A percentile compares a stretch with the other conserved stretches of the same genome.
These are phyloP conservation scores for Boletus rufocinnamomeus DNA, from an alignment of 768 basidiomycete genomes.

Conservation along the genomic window DNA sequence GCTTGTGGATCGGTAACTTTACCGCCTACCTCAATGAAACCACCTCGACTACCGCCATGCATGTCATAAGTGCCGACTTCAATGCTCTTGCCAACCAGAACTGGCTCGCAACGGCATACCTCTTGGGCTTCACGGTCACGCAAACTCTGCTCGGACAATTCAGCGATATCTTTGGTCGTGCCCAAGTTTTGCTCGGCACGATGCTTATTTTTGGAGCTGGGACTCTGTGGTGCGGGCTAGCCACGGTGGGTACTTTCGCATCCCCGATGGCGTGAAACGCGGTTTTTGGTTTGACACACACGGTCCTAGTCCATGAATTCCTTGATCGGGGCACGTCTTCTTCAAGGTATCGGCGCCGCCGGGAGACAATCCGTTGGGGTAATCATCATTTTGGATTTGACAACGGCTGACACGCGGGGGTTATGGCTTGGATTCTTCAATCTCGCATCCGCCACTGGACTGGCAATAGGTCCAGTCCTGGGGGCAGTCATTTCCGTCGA, in stretches of 20 bases:
- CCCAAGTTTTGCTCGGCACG: slow-evolving; percentile 36
- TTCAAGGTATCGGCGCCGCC: slow-evolving; percentile 41
- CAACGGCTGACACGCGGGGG: slow-evolving; percentile 38
- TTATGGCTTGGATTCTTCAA: slow-evolving; percentile 41
- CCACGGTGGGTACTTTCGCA: slow-evolving; percentile 25
- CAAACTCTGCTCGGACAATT: slow-evolving; percentile 38
- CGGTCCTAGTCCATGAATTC: slow-evolving; percentile 36
- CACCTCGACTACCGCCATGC: slow-evolving; percentile 38
- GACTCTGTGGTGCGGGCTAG: slow-evolving; percentile 37
- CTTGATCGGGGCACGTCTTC: slow-evolving; percentile 35
- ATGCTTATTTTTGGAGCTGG: slow-evolving; percentile 39
- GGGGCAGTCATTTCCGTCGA: slow-evolving; percentile 49
- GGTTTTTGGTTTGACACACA: slow-evolving; percentile 10
- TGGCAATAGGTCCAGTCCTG: slow-evolving; percentile 47
- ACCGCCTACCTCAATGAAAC: slow-evolving; percentile 40
- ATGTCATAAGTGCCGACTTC: slow-evolving; percentile 35
- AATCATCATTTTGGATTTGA: slow-evolving; percentile 38
- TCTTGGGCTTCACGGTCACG: slow-evolving; percentile 40
- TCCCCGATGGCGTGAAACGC: neutral
- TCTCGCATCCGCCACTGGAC: slow-evolving; percentile 42
- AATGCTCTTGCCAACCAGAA: slow-evolving; percentile 35
- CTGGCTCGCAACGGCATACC: slow-evolving; percentile 38
- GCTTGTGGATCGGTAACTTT: slow-evolving; percentile 38
- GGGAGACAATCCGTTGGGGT: slow-evolving; percentile 39
- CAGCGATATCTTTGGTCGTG: slow-evolving; percentile 39